phyloP scores from a whole-genome alignment of 2,329 filamentous ascomycete species.

The Zymoseptoria brevis region DNA sequence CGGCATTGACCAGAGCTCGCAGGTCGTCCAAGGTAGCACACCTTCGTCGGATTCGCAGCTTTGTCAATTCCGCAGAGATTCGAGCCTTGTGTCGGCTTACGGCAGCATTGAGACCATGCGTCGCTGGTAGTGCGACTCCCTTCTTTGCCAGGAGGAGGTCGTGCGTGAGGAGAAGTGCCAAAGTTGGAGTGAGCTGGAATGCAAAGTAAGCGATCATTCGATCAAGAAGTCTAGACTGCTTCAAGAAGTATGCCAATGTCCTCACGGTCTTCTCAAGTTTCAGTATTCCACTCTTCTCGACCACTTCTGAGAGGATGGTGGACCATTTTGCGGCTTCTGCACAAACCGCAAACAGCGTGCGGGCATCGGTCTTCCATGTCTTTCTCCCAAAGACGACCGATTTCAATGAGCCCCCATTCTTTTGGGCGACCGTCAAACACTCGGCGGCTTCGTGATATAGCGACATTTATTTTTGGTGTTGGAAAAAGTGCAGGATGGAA shows the following conservation, averaged over 20 bases:
- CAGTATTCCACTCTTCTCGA: conserved; percentile 70
- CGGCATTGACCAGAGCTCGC: conserved; percentile 48
- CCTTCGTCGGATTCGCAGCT: conserved; percentile 64
- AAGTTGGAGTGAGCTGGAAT: conserved; percentile 63
- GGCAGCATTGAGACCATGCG: conserved; percentile 67
- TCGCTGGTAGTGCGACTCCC: conserved; percentile 72
- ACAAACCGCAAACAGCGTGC: conserved; percentile 79
- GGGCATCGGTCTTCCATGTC: conserved; percentile 65
- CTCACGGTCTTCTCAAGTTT: conserved; percentile 75
- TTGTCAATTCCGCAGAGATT: conserved; percentile 72
- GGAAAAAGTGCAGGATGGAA: background rate
- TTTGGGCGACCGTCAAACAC: conserved; percentile 56
- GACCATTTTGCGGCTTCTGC: conserved; percentile 90
- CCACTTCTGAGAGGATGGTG: conserved; percentile 73
- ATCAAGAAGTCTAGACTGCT: background rate
- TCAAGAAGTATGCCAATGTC: background rate
- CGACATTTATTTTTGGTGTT: conserved; percentile 54
- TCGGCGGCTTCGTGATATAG: conserved; percentile 87
- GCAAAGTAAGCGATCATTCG: conserved; percentile 1
- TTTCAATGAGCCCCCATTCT: conserved; percentile 76
- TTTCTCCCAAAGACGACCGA: conserved; percentile 72
- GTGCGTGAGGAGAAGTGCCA: conserved; percentile 76
- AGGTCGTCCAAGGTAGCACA: conserved; percentile 62
- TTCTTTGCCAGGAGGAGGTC: conserved; percentile 75
- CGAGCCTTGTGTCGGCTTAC: conserved; percentile 76